Percentiles rank a stretch among this genome's conserved stretches.
Evolutionary conservation across 768 basidiomycete genomes (phyloP).

Genomic region (Mycena crocata): DNA sequence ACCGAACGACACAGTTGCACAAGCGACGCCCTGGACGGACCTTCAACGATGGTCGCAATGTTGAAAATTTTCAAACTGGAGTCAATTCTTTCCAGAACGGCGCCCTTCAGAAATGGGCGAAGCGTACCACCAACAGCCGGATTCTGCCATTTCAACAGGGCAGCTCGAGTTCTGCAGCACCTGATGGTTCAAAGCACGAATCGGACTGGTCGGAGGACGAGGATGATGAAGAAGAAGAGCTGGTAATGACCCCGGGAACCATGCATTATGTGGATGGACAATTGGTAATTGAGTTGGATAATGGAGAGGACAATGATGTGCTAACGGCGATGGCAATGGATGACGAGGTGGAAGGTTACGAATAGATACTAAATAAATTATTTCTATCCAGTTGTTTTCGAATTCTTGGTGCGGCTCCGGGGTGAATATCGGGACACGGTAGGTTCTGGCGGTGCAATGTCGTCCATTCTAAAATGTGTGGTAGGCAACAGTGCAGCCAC

Average conservation of each 20-base stretch:
- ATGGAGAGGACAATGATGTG: no score
- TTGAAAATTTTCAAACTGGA: slow-evolving; percentile 30
- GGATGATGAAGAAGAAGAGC: neutral
- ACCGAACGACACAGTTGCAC: slow-evolving; percentile 36
- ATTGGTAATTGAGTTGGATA: neutral
- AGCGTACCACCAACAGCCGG: slow-evolving; percentile 16
- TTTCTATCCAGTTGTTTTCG: no score
- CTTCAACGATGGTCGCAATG: slow-evolving; percentile 22
- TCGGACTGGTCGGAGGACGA: slow-evolving; percentile 4
- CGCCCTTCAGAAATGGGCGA: slow-evolving; percentile 24
- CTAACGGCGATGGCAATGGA: no score
- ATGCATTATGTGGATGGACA: neutral
- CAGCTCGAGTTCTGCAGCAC: neutral
- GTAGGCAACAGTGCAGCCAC: no score
- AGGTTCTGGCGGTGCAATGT: no score
- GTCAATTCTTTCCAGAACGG: slow-evolving; percentile 10
- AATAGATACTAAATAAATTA: no score
- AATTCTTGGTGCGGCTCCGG: no score
- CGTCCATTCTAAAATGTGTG: no score
- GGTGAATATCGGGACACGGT: no score
- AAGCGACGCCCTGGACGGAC: slow-evolving; percentile 35
- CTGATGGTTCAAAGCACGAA: no score
- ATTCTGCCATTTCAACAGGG: neutral
- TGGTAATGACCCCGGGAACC: neutral
- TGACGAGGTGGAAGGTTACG: no score